Evolutionary conservation across 352 stramenopile genomes (phyloP), one percentile per base, ranked within the genome.

Genomic region (Phytophthora capsici): DNA sequence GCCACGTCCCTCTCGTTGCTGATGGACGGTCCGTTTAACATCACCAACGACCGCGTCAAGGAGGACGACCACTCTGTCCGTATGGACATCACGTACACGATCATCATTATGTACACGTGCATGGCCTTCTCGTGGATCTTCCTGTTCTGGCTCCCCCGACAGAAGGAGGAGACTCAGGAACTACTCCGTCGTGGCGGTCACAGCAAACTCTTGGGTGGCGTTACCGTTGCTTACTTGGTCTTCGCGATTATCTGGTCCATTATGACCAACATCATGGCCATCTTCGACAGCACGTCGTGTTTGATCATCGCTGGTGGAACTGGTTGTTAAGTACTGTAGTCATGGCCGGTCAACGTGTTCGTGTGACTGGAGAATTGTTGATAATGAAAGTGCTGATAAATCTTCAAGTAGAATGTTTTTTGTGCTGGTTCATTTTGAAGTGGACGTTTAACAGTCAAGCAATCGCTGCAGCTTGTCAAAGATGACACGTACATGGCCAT

Each of bases 251-350:
- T 77, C 17, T 78, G 73, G 61, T 72, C 67, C 12, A 54, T 80
- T 20, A 69, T 71, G 57, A 73, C 57, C 38, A 82, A 80, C 55
- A 63, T 82, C 49, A 77, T 82, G 69, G 72, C 63, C 34, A 80
- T 82, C 51, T 76, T 76, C 38, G 40, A 60, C 48, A 69, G 65
- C 44, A 82, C 74, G 19, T 66, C 64, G 41, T 82, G 71, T 13
- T 53, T 77, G 43, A 62, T 74, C 37, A 80, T 82, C 22, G 71
- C 71, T 37, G 73, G 73, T 43, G 73, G 73, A 26, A 75, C 59
- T 8, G 69, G 73, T 2, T 78, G 71, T 57, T 63, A 70, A 56
- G 13, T 51, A 34, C 57, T 34, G 41, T 25, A 62, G 40, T 28
- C 41, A 14, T 34, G 54, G 54, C 45, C 40, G 30, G 19, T 43